Evolutionary conservation across 2,329 filamentous ascomycete genomes (phyloP), one percentile per base, ranked within the genome.

Genomic region (Apiospora kogelbergensis): DNA sequence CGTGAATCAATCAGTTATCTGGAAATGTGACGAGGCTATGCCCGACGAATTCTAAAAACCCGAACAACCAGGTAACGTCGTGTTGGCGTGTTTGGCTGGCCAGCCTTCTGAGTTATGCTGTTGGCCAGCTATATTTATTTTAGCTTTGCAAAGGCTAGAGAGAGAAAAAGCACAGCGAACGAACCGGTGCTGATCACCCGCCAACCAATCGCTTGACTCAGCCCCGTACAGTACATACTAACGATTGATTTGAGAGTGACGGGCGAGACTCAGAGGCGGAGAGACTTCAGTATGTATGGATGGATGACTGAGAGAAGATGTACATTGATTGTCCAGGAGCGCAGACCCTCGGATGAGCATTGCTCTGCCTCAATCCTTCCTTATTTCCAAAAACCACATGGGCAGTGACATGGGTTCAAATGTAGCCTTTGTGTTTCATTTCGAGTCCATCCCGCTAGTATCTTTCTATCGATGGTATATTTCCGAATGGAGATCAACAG

Each of bases 171-270:
- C 17, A 57, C 17, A 20, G 48, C 48, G 48, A 57, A 42, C 40
- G 11, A 15, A 15, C 13, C 40, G 6, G 17, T 60, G 53, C 53
- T 60, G 53, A 60, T 37, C 53, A 60, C 53, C 53, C 53, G 30
- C 53, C 53, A 60, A 37, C 53, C 53, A 60, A 60, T 60, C 53
- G 53, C 53, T 60, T 60, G 30, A 60, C 53, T 60, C 26, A 30
- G 53, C 53, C 53, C 53, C 53, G 53, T 60, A 60, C 53, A 60
- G 53, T 60, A 60, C 53, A 30, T 60, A 60, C 53, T 37, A 60
- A 60, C 53, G 53, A 60, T 17, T 17, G n/a, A n/a, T n/a, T n/a
- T n/a, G n/a, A n/a, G n/a, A n/a, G n/a, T 20, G 33, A 57, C 24
- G 4, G 26, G 48, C 48, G 48, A 57, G 48, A 57, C 48, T 57